A percentile compares a stretch with the other conserved stretches of the same genome.
These are phyloP conservation scores for Parascedosporium putredinis DNA, from an alignment of 2,329 filamentous ascomycete genomes.

Conservation along the genomic window DNA sequence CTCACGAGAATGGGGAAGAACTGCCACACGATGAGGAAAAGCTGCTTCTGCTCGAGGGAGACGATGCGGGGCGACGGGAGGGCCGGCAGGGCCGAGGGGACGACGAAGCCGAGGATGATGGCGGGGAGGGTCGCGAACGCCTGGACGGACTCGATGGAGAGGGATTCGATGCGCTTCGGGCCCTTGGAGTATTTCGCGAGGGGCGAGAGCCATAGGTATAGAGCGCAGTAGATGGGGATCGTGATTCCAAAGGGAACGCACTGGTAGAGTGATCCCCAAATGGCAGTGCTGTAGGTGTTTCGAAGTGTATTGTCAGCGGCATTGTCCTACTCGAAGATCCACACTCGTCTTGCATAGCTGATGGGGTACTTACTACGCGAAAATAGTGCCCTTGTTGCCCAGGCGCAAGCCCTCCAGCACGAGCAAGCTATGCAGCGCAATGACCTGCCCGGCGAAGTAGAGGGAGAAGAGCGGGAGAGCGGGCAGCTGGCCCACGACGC, in stretches of 20 bases:
- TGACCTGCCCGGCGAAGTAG: conserved; percentile 14
- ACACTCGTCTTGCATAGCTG: not conserved
- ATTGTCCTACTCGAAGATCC: too few relatives aligned
- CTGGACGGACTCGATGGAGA: conserved; percentile 12
- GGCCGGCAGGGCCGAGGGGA: conserved; percentile 13
- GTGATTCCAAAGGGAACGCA: conserved; percentile 15
- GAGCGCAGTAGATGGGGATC: conserved; percentile 15
- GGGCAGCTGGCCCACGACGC: conserved; percentile 10
- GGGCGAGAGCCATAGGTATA: conserved; percentile 15
- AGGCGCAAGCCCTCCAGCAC: conserved; percentile 13
- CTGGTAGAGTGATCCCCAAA: conserved; percentile 16
- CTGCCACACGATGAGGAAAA: conserved; percentile 15
- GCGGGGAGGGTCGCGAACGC: conserved; percentile 9
- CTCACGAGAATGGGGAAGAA: conserved; percentile 14
- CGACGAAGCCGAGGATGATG: conserved; percentile 12
- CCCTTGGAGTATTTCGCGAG: conserved; percentile 9
- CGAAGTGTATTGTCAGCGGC: too few relatives aligned
- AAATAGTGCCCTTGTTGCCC: conserved; percentile 13
- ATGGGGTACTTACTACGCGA: conserved; percentile 13
- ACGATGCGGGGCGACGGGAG: conserved; percentile 12
- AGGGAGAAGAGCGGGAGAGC: conserved; percentile 12
- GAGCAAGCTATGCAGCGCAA: conserved; percentile 13
- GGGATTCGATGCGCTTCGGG: conserved; percentile 4
- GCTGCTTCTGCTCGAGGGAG: conserved; percentile 12
- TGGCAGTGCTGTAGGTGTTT: conserved; percentile 10